These are phyloP conservation scores for Penicillium roqueforti DNA, from an alignment of 495 filamentous ascomycete genomes.

Conservation along the genomic window DNA sequence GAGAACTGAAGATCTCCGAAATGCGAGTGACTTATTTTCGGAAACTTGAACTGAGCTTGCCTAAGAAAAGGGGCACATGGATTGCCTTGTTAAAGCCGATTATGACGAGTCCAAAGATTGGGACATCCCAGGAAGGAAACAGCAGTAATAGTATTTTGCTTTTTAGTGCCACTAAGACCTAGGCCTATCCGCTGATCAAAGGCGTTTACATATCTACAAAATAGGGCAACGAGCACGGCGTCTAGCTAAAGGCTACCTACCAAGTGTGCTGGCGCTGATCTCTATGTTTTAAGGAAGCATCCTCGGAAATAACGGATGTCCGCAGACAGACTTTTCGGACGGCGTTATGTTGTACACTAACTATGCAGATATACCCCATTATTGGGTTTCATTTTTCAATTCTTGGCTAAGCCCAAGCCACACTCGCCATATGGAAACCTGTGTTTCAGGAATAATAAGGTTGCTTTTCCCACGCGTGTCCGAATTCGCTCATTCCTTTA, in stretches of 20 bases:
- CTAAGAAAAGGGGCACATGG: constrained; percentile 20
- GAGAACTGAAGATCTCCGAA: constrained; percentile 8
- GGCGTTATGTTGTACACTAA: constrained; percentile 9
- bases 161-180: not conserved
- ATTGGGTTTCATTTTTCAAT: not conserved
- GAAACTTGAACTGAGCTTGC: constrained; percentile 4
- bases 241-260: not conserved
- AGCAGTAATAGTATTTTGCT: not conserved
- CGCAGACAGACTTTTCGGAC: constrained; percentile 8
- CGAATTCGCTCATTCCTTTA: constrained; percentile 12
- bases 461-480: constrained; percentile 23
- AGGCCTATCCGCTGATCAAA: not conserved
- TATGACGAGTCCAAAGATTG: constrained; percentile 20
- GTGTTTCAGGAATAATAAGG: constrained; percentile 28
- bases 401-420: constrained; percentile 11
- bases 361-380: constrained; percentile 9
- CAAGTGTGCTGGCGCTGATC: not conserved
- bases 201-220: not conserved
- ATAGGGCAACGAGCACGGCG: not conserved
- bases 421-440: constrained; percentile 23
- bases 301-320: not conserved
- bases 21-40: constrained; percentile 17
- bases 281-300: not conserved
- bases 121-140: not conserved
- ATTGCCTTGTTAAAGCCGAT: constrained; percentile 2